Evolutionary conservation across 2,329 filamentous ascomycete species (phyloP).

Genomic region (Beauveria australis): DNA sequence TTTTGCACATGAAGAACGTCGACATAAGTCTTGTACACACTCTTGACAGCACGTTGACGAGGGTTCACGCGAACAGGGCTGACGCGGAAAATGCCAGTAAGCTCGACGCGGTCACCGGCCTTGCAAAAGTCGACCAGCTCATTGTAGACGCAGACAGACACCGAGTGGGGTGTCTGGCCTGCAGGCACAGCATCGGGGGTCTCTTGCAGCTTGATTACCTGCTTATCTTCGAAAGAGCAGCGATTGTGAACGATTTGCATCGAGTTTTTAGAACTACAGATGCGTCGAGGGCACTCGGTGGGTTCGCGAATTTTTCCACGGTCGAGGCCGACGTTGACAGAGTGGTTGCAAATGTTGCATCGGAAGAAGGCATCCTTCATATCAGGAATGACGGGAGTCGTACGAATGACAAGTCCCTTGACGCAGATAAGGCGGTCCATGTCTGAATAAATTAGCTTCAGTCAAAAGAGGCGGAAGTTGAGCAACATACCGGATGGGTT

Average conservation of each 20-base stretch:
- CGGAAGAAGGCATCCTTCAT: conserved; percentile 99
- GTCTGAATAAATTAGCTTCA: conserved; percentile 39
- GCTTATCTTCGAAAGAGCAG: conserved; percentile 91
- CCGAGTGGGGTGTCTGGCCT: conserved; percentile 93
- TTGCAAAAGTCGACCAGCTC: conserved; percentile 97
- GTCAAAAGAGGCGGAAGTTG: background rate
- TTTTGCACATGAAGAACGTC: conserved; percentile 95
- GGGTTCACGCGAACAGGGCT: conserved; percentile 92
- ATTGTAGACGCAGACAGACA: conserved; percentile 92
- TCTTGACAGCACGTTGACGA: conserved; percentile 84
- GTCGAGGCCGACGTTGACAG: conserved; percentile 83
- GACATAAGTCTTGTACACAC: conserved; percentile 95
- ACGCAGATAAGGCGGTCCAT: conserved; percentile 95
- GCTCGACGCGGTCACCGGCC: conserved; percentile 88
- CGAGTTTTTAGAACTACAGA: conserved; percentile 80
- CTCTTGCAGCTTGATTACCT: conserved; percentile 97
- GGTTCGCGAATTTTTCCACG: conserved; percentile 94
- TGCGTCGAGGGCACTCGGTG: conserved; percentile 73
- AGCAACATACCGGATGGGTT: conserved; percentile 64
- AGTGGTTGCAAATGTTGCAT: conserved; percentile 88
- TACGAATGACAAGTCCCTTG: conserved; percentile 92
- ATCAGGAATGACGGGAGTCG: conserved; percentile 93
- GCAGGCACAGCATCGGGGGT: conserved; percentile 92
- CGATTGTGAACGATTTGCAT: conserved; percentile 99
- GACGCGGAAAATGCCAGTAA: conserved; percentile 94